Base-by-base conservation (phyloP, 1,284 basidiomycete species). In the Ustilago vetiveriae region DNA sequence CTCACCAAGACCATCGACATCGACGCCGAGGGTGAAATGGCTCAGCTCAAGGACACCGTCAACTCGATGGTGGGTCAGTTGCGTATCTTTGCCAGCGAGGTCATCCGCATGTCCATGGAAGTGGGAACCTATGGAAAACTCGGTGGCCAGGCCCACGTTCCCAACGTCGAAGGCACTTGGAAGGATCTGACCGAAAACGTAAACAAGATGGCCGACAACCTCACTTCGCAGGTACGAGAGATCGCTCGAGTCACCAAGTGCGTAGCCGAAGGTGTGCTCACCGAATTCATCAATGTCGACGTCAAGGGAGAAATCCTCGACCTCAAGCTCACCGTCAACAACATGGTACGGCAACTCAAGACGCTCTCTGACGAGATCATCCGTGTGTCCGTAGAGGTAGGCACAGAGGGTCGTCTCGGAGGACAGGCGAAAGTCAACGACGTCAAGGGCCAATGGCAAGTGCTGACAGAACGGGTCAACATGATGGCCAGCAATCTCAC, bases 261-360 rank as follows among this genome's bases (percentile, higher is more conserved):
- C 38, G 95, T 98, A 69, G 95, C 96, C 1, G 86, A 90, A 63
- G 96, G 96, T 51, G 92, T 98, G 79, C 85, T 98, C 46, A 88
- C 86, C 70, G 91, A 93, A 83, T 89, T 90, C 38, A 92, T 98
- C 82, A 90, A 92, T 67, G 94, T 97, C 67, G 94, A 97, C 78
- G 94, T 95, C 22, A 92, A 94, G 82, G 94, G 95, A 60, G 95
- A 98, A 85, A 97, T 98, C 87, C 85, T 96, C 8, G 94, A 97
- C 72, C 85, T 98, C 82, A 98, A 87, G 80, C 83, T 84, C 32
- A 82, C 81, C 8, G 81, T 82, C 58, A 82, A 82, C 67, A 81
- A 82, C 66, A 82, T 82, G 81, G 80, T 69, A 29, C 52, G 78
- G 17, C 79, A 80, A 52, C 71, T 80, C 51, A 74, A 75, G 55